Evolutionary conservation across 1,139 yeast genomes (phyloP), one percentile per base, ranked within the genome.

Genomic region (Scheffersomyces insectosa): DNA sequence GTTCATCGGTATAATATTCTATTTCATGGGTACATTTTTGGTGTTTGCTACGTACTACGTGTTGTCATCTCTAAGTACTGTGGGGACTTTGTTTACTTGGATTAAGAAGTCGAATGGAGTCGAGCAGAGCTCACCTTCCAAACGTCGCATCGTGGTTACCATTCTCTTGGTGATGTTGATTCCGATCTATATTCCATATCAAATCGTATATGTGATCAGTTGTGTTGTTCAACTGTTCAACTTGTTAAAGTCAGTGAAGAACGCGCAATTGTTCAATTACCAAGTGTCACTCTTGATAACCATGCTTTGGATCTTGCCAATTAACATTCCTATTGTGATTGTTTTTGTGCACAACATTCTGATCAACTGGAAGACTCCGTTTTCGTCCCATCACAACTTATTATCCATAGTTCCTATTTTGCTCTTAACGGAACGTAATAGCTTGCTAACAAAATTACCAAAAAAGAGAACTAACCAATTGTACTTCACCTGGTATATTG

Each of bases 351-450:
- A 85, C 56, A 85, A 86, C 57, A 66, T 85, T 46, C 75, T 84
- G 2, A 73, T 85, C 33, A 79, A 74, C 50, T 85, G 93, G 91
- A 77, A 71, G 42, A 85, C 90, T 0, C 87, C 91, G 16, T 85
- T 86, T 52, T 80, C 85, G 12, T 83, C 91, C 0, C 93, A 85
- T 58, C 93, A 85, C 58, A 85, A 85, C 55, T 67, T 84, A 39
- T 60, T 85, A 45, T 84, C 90, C 0, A 77, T 86, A 14, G 60
- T 83, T 10, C 91, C 93, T 1, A 78, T 83, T 1, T 68, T 85
- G 11, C 50, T 79, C 7, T 54, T 83, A 32, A 74, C 77, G 33
- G 80, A 77, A 47, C 60, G 69, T 35, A 75, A 81, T 53, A 70
- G 65, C 33, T 39, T 25, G 42, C 44, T 37, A 45, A 40, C 31